Percentiles rank a stretch among this genome's conserved stretches.
These are phyloP conservation scores for Mycosphaerella arachidis DNA, from an alignment of 2,329 filamentous ascomycete species.

Conservation along the genomic window DNA sequence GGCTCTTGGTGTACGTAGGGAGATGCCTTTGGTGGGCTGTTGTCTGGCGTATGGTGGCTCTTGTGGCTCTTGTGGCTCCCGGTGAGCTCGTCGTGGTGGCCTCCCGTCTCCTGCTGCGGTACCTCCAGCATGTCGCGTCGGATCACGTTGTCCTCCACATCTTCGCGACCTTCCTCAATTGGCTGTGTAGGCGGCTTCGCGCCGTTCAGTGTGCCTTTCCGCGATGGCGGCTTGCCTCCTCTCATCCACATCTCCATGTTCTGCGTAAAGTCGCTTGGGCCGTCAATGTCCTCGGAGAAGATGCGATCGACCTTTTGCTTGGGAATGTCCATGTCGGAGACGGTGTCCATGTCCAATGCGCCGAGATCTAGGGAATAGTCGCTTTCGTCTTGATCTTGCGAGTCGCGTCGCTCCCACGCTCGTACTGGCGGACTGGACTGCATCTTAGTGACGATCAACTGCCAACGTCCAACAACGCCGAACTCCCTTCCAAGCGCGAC, in stretches of 20 bases:
- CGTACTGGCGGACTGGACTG: constrained; percentile 29
- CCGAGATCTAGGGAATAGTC: constrained; percentile 32
- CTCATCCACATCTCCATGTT: constrained; percentile 35
- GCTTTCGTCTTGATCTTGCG: constrained; percentile 21
- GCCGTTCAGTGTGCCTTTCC: constrained; percentile 16
- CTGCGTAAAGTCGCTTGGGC: constrained; percentile 36
- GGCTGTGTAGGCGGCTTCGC: not conserved
- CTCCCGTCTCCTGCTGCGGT: not conserved
- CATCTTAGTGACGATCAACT: constrained; percentile 14
- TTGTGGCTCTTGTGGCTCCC: constrained; percentile 18
- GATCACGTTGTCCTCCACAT: not conserved
- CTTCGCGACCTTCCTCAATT: not conserved
- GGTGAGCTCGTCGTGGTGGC: constrained; percentile 14
- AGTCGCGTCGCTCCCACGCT: constrained; percentile 24
- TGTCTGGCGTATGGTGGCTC: constrained; percentile 27
- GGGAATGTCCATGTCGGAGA: constrained; percentile 23
- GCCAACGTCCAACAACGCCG: not conserved
- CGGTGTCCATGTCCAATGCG: constrained; percentile 28
- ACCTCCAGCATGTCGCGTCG: constrained; percentile 1
- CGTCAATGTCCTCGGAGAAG: constrained; percentile 35
- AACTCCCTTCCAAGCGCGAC: not conserved
- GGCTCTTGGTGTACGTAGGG: constrained; percentile 13
- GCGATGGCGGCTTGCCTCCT: constrained; percentile 16
- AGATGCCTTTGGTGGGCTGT: constrained; percentile 27
- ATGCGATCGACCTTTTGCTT: constrained; percentile 28